Percentiles rank a stretch among this genome's conserved stretches.
Conservation (phyloP, 768 basidiomycete genomes). For the Tulasnella sp. region DNA sequence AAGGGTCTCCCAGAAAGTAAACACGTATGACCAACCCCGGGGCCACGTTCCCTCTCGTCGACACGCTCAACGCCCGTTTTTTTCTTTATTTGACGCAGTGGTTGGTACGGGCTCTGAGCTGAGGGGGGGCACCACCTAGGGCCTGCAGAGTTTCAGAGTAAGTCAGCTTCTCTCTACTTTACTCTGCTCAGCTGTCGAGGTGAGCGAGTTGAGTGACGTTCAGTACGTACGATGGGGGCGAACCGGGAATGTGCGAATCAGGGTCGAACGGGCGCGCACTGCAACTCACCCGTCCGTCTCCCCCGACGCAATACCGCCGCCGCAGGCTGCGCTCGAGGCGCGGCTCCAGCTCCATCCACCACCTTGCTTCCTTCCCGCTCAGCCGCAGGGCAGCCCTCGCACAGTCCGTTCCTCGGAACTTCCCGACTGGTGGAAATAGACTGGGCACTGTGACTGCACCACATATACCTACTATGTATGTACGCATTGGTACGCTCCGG, state of each 20-base stretch:
- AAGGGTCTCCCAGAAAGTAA: not conserved
- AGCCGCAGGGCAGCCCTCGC: not conserved
- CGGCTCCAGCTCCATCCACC: not conserved
- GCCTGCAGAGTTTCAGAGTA: not conserved
- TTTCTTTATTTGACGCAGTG: not conserved
- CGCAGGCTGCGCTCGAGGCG: not conserved
- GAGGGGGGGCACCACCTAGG: not conserved
- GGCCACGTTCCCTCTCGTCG: constrained; percentile 1
- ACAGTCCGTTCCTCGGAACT: not conserved
- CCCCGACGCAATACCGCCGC: not conserved
- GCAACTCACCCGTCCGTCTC: not conserved
- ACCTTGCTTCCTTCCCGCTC: not conserved
- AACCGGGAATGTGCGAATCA: not conserved
- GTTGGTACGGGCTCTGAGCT: constrained; percentile 1
- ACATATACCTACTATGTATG: not conserved
- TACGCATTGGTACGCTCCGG: not conserved
- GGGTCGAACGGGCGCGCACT: not conserved
- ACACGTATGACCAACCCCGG: not conserved
- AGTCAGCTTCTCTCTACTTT: not conserved
- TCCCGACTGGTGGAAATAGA: not conserved
- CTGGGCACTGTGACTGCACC: not conserved
- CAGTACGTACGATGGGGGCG: not conserved
- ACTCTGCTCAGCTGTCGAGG: too few relatives aligned
- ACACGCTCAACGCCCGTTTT: not conserved
- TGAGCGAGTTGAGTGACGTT: too few relatives aligned